Evolutionary conservation across 768 basidiomycete genomes (phyloP), one percentile per base, ranked within the genome.

Genomic region (Cystobasidium tubakii): DNA sequence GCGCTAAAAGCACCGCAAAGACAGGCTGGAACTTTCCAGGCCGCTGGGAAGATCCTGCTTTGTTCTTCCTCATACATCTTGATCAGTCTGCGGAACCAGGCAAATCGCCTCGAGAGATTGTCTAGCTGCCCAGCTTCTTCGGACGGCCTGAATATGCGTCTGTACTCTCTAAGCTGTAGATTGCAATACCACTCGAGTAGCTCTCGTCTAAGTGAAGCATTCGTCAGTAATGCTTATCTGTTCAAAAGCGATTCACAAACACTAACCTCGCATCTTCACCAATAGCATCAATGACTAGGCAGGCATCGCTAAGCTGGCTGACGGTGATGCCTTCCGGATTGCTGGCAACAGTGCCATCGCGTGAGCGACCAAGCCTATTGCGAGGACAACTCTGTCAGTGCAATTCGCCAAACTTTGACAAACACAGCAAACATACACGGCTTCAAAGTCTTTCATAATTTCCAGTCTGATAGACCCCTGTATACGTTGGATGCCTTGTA

Each of bases 101-200:
- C 91, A 77, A 92, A 98, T 50, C 96, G 86, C 19, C 96, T 84
- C 0, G 91, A 87, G 6, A 96, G 85, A 76, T 99, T 99, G 82
- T 99, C 96, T 57, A 99, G 84, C 78, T 96, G 92, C 1, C 95
- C 96, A 1, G 96, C 85, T 81, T 98, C 96, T 76, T 96, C 93
- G 4, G 88, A 88, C 7, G 90, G 87, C 62, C 90, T 87, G 83
- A 99, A 98, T 79, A 99, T 94, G 25, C 93, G 88, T 13, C 93
- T 88, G 80, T 98, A 99, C 80, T 98, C 96, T 80, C 92, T 91
- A 29, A 99, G 85, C 77, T 96, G 91, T 19, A 94, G 85, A 12
- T 89, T 87, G 25, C 91, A 88, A 78, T 96, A 96, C 65, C 92
- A 88, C 66, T 94, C 91, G 15, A 98, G 84, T 69, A 96, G 85